Conservation (phyloP, 257 asterid genomes). For the Datura wrightii region DNA sequence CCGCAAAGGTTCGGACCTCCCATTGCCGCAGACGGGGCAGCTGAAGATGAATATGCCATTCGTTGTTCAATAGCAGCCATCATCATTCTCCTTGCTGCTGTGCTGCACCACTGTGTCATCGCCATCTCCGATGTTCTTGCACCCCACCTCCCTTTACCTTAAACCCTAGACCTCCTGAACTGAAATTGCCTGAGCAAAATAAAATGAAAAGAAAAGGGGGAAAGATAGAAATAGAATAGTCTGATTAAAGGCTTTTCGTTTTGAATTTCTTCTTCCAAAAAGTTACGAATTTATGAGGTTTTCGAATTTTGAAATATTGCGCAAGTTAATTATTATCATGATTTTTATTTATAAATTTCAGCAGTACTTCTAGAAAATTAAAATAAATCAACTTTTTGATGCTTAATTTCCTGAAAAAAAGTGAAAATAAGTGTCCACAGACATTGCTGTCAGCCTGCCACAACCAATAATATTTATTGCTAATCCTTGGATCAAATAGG, state of each 20-base stretch:
- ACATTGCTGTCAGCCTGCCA: no score
- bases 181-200: neutral
- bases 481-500: no score
- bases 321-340: neutral
- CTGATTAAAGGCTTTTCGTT: neutral
- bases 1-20: constrained; percentile 69
- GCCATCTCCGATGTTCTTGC: constrained; percentile 49
- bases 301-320: neutral
- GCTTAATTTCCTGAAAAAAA: neutral
- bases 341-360: neutral
- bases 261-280: neutral
- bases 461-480: neutral
- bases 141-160: constrained; percentile 29
- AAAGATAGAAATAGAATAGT: no score
- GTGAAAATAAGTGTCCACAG: no score
- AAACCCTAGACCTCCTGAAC: constrained; percentile 51
- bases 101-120: constrained; percentile 53
- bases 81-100: constrained; percentile 49
- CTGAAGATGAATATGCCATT: constrained; percentile 43
- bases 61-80: constrained; percentile 45
- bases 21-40: constrained; percentile 37
- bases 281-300: neutral
- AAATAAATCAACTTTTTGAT: neutral
- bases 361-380: neutral
- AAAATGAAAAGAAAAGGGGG: neutral